A percentile compares a stretch with the other conserved stretches of the same genome.
These are phyloP conservation scores for Beverwykella pulmonaria DNA, from an alignment of 495 filamentous ascomycete genomes.

Conservation along the genomic window DNA sequence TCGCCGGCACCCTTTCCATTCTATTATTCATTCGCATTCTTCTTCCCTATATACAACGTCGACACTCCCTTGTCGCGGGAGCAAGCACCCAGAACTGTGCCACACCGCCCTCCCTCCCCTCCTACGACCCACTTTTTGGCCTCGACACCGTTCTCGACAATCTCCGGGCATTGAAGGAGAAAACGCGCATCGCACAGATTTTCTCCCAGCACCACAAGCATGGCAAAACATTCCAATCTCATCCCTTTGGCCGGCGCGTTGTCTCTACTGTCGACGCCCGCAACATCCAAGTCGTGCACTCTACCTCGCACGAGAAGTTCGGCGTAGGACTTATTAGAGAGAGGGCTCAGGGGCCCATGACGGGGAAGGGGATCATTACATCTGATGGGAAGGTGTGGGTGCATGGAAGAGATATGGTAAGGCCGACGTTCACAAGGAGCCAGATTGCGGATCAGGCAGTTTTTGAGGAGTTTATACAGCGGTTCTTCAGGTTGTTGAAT, in stretches of 20 bases:
- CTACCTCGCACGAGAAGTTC: background rate
- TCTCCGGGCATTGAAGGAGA: background rate
- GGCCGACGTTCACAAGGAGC: constrained; percentile 57
- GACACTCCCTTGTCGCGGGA: background rate
- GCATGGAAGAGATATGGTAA: constrained; percentile 53
- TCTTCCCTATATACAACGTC: background rate
- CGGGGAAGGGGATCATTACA: constrained; percentile 14
- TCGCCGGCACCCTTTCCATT: too few species aligned
- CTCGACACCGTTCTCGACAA: constrained; percentile 3
- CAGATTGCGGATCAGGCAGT: constrained; percentile 60
- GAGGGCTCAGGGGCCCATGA: background rate
- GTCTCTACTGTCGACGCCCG: background rate
- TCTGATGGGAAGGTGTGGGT: constrained; percentile 10
- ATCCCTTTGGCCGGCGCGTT: background rate
- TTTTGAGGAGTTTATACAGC: constrained; percentile 45
- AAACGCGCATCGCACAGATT: background rate
- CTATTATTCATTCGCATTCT: too few species aligned
- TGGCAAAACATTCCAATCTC: background rate
- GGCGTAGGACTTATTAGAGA: constrained; percentile 1
- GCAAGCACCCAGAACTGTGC: background rate
- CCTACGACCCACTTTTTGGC: constrained; percentile 5
- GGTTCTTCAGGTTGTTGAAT: constrained; percentile 1
- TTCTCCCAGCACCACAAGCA: background rate
- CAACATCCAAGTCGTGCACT: background rate
- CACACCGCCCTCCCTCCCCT: background rate